Evolutionary conservation across 1,139 yeast genomes (phyloP).

Genomic region (Candida tropicalis): DNA sequence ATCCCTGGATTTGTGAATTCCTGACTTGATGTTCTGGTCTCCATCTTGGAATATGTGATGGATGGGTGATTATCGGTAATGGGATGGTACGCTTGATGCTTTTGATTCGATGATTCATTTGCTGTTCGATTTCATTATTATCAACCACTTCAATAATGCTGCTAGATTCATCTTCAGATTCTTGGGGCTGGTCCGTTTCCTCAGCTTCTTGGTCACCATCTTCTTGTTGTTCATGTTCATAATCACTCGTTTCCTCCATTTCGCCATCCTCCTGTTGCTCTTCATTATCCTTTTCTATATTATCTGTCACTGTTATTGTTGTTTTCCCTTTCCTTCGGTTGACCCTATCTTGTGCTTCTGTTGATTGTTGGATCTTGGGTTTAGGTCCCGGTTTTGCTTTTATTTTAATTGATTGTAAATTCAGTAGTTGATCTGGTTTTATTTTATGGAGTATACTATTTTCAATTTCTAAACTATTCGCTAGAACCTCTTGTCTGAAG

Average conservation of each 20-base stretch:
- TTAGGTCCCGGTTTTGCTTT: constrained; percentile 2
- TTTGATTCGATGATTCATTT: constrained; percentile 33
- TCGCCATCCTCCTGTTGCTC: constrained; percentile 6
- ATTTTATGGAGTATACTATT: constrained; percentile 19
- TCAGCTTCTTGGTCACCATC: constrained; percentile 18
- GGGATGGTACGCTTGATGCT: constrained; percentile 55
- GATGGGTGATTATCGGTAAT: constrained; percentile 71
- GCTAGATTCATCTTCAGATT: too few species aligned
- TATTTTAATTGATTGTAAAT: neutral
- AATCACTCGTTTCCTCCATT: constrained; percentile 7
- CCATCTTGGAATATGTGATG: constrained; percentile 73
- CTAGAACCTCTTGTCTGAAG: constrained; percentile 34
- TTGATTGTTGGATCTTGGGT: constrained; percentile 11
- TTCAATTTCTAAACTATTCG: constrained; percentile 29
- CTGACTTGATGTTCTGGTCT: constrained; percentile 37
- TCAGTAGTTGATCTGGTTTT: constrained; percentile 8
- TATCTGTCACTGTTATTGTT: constrained; percentile 6
- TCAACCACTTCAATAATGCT: constrained; percentile 8
- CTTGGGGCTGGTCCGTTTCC: too few species aligned
- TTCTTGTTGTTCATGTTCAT: constrained; percentile 17
- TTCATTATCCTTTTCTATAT: constrained; percentile 10
- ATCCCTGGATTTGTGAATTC: constrained; percentile 33
- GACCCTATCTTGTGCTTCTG: neutral
- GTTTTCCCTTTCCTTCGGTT: constrained; percentile 6
- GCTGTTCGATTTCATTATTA: constrained; percentile 16